These are phyloP conservation scores for Metschnikowia corniflorae DNA, from an alignment of 805 yeast genomes.

Conservation along the genomic window DNA sequence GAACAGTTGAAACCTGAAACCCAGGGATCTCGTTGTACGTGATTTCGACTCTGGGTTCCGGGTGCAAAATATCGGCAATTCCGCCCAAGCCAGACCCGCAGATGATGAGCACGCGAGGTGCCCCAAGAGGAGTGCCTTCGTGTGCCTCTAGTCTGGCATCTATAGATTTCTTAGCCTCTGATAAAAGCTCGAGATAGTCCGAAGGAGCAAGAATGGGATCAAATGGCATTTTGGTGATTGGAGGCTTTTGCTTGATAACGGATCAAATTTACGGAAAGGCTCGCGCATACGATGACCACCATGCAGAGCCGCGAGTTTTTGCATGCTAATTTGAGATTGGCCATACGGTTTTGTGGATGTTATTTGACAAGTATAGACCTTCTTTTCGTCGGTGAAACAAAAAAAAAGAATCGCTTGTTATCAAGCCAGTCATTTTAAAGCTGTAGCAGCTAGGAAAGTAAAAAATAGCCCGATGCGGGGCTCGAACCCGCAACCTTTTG, in stretches of 20 bases:
- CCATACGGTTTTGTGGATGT: no score
- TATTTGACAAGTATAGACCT: no score
- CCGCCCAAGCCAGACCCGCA: slow-evolving; percentile 97
- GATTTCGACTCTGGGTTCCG: slow-evolving; percentile 46
- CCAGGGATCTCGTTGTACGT: slow-evolving; percentile 74
- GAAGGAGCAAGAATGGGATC: slow-evolving; percentile 14
- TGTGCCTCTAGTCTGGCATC: slow-evolving; percentile 11
- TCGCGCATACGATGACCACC: no score
- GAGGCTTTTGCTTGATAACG: neutral
- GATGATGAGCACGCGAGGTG: slow-evolving; percentile 70
- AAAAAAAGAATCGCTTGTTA: no score
- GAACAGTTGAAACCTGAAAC: slow-evolving; percentile 76
- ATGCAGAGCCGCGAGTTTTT: no score
- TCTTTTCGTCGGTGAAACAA: no score
- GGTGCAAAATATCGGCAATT: slow-evolving; percentile 52
- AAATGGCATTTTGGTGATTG: slow-evolving; percentile 4
- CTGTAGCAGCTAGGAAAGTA: no score
- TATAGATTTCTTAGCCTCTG: slow-evolving; percentile 19
- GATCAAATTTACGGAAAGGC: no score
- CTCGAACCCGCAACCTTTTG: slow-evolving; percentile 36
- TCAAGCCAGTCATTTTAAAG: no score
- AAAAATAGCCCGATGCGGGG: slow-evolving; percentile 30
- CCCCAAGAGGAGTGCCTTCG: slow-evolving; percentile 13
- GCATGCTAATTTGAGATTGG: no score
- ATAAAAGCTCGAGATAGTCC: slow-evolving; percentile 20